Conservation (phyloP, 768 basidiomycete species). For the Lyophyllum atratum region DNA sequence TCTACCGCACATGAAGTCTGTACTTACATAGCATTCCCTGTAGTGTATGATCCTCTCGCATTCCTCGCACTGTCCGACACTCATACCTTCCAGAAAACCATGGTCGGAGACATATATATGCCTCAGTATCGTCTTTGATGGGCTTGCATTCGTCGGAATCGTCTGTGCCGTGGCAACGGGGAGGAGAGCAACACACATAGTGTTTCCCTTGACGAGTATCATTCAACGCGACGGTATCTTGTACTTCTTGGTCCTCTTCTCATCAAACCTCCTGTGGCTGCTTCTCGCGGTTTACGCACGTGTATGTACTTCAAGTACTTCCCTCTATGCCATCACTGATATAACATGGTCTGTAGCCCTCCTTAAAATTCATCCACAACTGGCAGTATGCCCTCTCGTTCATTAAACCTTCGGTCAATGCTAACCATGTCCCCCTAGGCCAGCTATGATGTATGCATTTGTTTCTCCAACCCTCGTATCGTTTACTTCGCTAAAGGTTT, state of each 20-base stretch:
- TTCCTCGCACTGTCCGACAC: neutral
- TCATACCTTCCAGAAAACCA: neutral
- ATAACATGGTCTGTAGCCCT: neutral
- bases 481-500: neutral
- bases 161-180: neutral
- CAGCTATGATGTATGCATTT: neutral
- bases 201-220: slow-evolving; percentile 2
- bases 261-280: slow-evolving; percentile 21
- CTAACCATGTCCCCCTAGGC: neutral
- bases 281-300: slow-evolving; percentile 15
- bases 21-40: neutral
- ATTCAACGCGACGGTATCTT: slow-evolving; percentile 18
- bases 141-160: slow-evolving; percentile 15
- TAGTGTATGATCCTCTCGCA: neutral
- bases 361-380: neutral
- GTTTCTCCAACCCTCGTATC: neutral
- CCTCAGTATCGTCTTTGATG: slow-evolving; percentile 19
- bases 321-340: neutral
- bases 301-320: neutral
- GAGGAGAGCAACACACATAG: neutral
- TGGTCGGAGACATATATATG: slow-evolving; percentile 14
- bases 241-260: slow-evolving; percentile 22
- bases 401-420: neutral
- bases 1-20: neutral
- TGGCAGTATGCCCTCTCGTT: neutral